phyloP scores from a whole-genome alignment of 176 grass and related monocot species.

The Oryza glaberrima region DNA sequence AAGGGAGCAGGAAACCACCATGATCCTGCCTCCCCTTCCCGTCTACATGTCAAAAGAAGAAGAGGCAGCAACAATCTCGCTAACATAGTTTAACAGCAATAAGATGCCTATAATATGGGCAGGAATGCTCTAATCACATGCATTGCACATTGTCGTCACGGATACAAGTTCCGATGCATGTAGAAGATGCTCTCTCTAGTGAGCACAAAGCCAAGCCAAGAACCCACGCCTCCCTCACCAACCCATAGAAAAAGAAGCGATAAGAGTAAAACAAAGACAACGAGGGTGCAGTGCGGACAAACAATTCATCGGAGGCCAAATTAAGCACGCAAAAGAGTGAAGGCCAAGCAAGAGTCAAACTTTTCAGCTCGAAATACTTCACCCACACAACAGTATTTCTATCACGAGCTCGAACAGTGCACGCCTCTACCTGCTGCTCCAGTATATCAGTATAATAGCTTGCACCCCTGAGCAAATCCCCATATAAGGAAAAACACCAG shows the following conservation, averaged over 20 bases:
- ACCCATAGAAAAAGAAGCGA: slow-evolving; percentile 47
- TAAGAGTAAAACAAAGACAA: neutral
- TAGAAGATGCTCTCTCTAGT: slow-evolving; percentile 51
- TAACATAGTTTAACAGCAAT: slow-evolving; percentile 39
- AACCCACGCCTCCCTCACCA: slow-evolving; percentile 37
- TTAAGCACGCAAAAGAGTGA: slow-evolving; percentile 52
- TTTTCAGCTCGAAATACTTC: slow-evolving; percentile 40
- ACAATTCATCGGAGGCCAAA: slow-evolving; percentile 38
- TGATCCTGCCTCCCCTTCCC: slow-evolving; percentile 32
- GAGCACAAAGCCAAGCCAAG: slow-evolving; percentile 40
- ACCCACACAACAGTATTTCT: neutral
- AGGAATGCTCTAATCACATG: slow-evolving; percentile 53
- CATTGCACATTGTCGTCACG: slow-evolving; percentile 54
- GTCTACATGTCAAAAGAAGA: slow-evolving; percentile 33
- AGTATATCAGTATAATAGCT: neutral
- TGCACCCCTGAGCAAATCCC: slow-evolving; percentile 45
- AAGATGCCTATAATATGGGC: slow-evolving; percentile 37
- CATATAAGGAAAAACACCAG: slow-evolving; percentile 45
- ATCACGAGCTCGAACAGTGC: slow-evolving; percentile 48
- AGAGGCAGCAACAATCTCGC: slow-evolving; percentile 18
- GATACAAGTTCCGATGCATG: slow-evolving; percentile 60
- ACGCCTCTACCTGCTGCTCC: slow-evolving; percentile 39
- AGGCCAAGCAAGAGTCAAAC: slow-evolving; percentile 52
- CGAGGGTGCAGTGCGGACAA: neutral
- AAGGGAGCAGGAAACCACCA: slow-evolving; percentile 25